Evolutionary conservation across 345 rosid species (phyloP).

Genomic region (Excoecaria agallocha): DNA sequence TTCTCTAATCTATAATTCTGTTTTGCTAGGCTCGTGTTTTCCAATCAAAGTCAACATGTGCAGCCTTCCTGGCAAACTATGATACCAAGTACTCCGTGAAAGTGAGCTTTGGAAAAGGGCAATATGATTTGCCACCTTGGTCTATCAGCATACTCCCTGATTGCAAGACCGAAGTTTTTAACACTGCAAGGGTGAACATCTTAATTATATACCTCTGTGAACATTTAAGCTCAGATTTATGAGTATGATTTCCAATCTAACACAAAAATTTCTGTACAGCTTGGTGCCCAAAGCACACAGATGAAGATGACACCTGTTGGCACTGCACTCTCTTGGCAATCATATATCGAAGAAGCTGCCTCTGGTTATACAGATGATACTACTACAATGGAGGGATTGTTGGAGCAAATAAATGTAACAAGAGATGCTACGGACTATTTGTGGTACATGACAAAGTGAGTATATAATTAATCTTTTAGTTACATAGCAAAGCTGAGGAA

Average conservation of each 20-base stretch:
- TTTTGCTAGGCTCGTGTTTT: slow-evolving; percentile 41
- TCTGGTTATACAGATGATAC: slow-evolving; percentile 31
- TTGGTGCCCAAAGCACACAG: slow-evolving; percentile 30
- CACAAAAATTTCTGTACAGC: slow-evolving; percentile 19
- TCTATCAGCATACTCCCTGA: slow-evolving; percentile 50
- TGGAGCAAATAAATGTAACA: slow-evolving; percentile 40
- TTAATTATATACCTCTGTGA: background rate
- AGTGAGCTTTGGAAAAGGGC: slow-evolving; percentile 34
- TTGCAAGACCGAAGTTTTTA: slow-evolving; percentile 38
- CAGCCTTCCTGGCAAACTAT: slow-evolving; percentile 49
- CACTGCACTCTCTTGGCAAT: slow-evolving; percentile 39
- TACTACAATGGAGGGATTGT: slow-evolving; percentile 33
- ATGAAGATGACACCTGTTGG: slow-evolving; percentile 36
- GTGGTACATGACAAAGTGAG: slow-evolving; percentile 54
- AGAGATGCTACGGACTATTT: slow-evolving; percentile 45
- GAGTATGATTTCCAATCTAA: background rate
- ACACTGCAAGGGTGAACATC: slow-evolving; percentile 39
- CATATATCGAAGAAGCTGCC: slow-evolving; percentile 37
- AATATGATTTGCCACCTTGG: slow-evolving; percentile 48
- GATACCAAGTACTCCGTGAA: slow-evolving; percentile 32
- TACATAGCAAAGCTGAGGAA: background rate
- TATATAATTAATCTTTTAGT: background rate
- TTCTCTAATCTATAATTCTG: background rate
- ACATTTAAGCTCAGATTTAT: background rate
- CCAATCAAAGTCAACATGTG: slow-evolving; percentile 31